These are phyloP conservation scores for Cercophora samala DNA, from an alignment of 495 filamentous ascomycete genomes.

Conservation along the genomic window DNA sequence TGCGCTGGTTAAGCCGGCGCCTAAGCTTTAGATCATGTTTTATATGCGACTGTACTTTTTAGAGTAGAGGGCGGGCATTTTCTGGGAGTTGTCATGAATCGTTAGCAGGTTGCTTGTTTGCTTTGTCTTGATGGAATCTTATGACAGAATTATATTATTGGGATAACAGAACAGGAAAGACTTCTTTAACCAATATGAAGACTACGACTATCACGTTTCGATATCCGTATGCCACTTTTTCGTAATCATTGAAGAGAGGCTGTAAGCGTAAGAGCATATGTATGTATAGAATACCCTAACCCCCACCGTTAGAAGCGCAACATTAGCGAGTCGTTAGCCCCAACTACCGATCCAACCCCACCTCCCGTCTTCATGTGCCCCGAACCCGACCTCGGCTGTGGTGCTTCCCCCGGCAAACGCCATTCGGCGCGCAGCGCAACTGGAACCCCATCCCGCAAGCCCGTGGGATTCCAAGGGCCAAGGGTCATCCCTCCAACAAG, in stretches of 20 bases:
- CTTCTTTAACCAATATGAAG: not conserved
- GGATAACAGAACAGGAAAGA: not conserved
- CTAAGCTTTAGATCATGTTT: conserved; percentile 39
- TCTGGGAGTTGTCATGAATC: conserved; percentile 6
- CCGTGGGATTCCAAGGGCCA: not conserved
- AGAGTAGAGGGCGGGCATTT: not conserved
- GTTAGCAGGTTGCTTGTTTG: not conserved
- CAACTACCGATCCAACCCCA: conserved; percentile 14
- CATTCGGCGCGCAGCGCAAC: not conserved
- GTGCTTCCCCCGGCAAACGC: not conserved
- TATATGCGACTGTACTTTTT: not conserved
- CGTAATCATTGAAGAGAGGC: too few relatives aligned
- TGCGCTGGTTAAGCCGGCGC: conserved; percentile 35
- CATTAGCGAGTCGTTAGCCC: conserved; percentile 6
- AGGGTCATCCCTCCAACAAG: not conserved
- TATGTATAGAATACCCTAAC: conserved; percentile 26
- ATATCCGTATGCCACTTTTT: not conserved
- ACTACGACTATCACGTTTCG: not conserved
- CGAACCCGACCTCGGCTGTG: conserved; percentile 23
- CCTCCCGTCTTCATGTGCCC: conserved; percentile 2
- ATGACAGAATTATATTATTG: not conserved
- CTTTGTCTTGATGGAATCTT: not conserved
- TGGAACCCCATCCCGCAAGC: not conserved
- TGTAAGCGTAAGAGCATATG: too few relatives aligned
- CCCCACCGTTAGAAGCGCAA: conserved; percentile 5